phyloP scores from a whole-genome alignment of 768 basidiomycete species.

The Trametes coccinea region DNA sequence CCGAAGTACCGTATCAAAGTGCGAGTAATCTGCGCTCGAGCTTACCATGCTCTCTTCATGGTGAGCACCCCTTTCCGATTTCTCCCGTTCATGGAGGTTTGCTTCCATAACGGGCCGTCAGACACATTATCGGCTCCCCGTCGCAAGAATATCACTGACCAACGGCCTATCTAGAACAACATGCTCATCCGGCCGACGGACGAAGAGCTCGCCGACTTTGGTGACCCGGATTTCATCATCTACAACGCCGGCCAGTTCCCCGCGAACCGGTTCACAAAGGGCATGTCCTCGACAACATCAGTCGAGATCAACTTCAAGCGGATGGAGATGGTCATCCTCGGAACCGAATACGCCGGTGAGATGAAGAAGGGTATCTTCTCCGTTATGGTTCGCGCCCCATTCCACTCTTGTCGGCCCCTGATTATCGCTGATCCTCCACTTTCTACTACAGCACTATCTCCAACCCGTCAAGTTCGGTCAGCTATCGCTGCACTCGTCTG shows the following conservation, averaged over 20 bases:
- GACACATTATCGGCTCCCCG: conserved; percentile 6
- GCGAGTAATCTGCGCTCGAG: conserved; percentile 96
- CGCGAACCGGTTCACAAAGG: conserved; percentile 99
- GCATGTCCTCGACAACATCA: conserved; percentile 98
- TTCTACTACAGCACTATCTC: conserved; percentile 75
- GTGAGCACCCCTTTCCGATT: conserved; percentile 46
- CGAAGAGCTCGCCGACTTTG: conserved; percentile 90
- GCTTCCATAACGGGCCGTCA: conserved; percentile 4
- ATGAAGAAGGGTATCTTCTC: conserved; percentile 99
- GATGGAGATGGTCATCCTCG: conserved; percentile 99
- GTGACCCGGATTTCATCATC: conserved; percentile 99
- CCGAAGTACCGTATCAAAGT: conserved; percentile 99
- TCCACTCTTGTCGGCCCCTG: neutral
- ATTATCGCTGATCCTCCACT: conserved; percentile 13
- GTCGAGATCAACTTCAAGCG: conserved; percentile 99
- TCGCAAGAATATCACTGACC: conserved; percentile 19
- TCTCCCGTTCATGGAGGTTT: conserved; percentile 7
- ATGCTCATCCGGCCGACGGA: conserved; percentile 99
- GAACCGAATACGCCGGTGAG: conserved; percentile 96
- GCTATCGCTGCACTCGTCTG: conserved; percentile 95
- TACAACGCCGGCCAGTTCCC: conserved; percentile 99
- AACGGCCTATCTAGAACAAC: conserved; percentile 66
- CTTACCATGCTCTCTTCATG: conserved; percentile 99
- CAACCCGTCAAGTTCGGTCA: conserved; percentile 99
- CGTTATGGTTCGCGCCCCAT: conserved; percentile 69